Evolutionary conservation across 1,284 basidiomycete genomes (phyloP).

Genomic region (Phlebopus sp.): DNA sequence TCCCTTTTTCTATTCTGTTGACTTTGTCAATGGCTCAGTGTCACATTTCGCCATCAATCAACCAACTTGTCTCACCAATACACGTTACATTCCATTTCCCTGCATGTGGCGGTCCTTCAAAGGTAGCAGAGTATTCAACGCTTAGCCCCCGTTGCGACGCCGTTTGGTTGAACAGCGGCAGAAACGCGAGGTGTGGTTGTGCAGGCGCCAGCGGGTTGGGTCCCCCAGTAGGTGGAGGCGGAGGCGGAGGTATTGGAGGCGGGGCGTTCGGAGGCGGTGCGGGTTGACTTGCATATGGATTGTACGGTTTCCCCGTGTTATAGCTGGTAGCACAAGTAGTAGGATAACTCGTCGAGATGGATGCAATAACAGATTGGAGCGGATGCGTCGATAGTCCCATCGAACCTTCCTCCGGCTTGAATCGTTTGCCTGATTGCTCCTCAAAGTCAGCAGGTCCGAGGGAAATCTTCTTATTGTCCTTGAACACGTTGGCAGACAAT

Average conservation of each 20-base stretch:
- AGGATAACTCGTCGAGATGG: conserved; percentile 20
- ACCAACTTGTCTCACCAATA: conserved; percentile 43
- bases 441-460: conserved; percentile 26
- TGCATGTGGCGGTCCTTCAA: conserved; percentile 62
- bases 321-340: conserved; percentile 13
- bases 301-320: conserved; percentile 16
- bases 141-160: conserved; percentile 60
- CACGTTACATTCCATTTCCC: conserved; percentile 64
- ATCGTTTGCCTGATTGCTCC: conserved; percentile 30
- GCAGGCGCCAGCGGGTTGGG: conserved; percentile 57
- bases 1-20: conserved; percentile 63
- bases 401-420: conserved; percentile 29
- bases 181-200: conserved; percentile 55
- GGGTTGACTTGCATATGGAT: conserved; percentile 27
- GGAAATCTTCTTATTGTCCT: conserved; percentile 19
- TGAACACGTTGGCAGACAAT: conserved; percentile 24
- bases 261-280: conserved; percentile 24
- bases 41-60: neutral
- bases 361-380: conserved; percentile 30
- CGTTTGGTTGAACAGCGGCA: conserved; percentile 70
- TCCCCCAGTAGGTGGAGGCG: conserved; percentile 18
- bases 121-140: conserved; percentile 57
- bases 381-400: conserved; percentile 32
- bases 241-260: conserved; percentile 26
- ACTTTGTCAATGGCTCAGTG: conserved; percentile 41